Base-by-base conservation (phyloP, 805 yeast genomes). In the Blastobotrys mokoenaii region DNA sequence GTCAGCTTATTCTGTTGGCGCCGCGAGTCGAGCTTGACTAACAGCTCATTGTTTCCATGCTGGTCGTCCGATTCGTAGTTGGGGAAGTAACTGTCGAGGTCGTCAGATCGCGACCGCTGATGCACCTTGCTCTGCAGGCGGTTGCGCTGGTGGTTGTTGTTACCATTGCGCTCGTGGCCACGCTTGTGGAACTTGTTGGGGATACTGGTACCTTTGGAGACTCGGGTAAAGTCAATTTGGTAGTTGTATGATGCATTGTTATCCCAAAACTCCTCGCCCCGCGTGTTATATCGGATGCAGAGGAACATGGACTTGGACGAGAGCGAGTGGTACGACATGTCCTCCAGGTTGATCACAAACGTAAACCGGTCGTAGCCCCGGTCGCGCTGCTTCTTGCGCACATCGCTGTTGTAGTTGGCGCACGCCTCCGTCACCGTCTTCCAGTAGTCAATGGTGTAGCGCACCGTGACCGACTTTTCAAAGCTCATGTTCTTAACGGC, bases 361-460 rank as follows among this genome's bases (percentile, higher is more conserved):
- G 74, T 67, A 58, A 86, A 86, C 40, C 94, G 67, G 61, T 86
- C 96, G 61, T 52, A 64, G 38, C 65, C 64, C 7, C 53, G 40
- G 14, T 44, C 47, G 11, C 56, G 49, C 38, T 54, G 59, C 43
- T 53, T 51, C 35, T 53, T 52, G 14, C 63, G 58, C 10, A 72
- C 57, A 48, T 82, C 86, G 2, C 75, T 72, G 2, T 73, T 69
- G 64, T 76, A 87, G 2, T 59, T 52, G 3, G 89, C 83, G 36
- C 77, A 79, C 29, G 82, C 74, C 58, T 84, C 90, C 36, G 78
- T 71, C 17, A 80, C 76, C 0, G 94, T 80, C 37, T 66, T 67
- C 97, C 97, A 89, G 55, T 71, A 66, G 60, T 90, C 87, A 51
- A 79, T 69, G 0, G 96, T 77, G 64, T 86, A 89, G 45, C 88